Evolutionary conservation across 2,329 filamentous ascomycete genomes (phyloP), one percentile per base, ranked within the genome.

Genomic region (Sclerotinia sclerotiorum): DNA sequence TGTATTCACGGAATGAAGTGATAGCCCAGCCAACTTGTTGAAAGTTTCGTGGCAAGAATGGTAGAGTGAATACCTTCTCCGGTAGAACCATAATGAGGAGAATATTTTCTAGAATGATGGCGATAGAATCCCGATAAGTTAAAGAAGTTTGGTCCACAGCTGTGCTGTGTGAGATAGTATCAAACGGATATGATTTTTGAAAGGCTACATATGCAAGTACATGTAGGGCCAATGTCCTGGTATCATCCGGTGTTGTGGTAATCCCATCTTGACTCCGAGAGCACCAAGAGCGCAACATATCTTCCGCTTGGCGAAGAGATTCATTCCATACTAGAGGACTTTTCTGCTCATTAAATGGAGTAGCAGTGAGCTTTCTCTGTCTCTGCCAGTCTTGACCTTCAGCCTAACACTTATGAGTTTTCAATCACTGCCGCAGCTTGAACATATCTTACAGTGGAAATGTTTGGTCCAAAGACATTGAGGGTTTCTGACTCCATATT

Each of bases 301-400:
- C 51, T 39, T 48, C 68, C 0, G 76, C 72, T 69, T 81, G 79
- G 2, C 69, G 70, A 17, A 78, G 62, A 19, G 77, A 72, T 69
- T 80, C 78, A 5, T 73, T 65, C 79, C 80, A 82, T 3, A 83
- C 81, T 5, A 79, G 69, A 6, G 70, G 70, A 46, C 79, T 81
- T 51, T 78, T 80, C 52, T 78, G 77, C 69, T 84, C 81, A 54
- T 80, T 82, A 73, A 84, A 83, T 7, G 78, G 77, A 0, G 79
- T 76, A 15, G 67, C 60, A 24, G 78, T 80, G 29, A 82, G 74
- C 61, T 78, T 79, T 13, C 82, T 77, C 66, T 83, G 81, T 39
- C 80, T 77, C n/a, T 78, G 71, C 81, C 82, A 83, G 19, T 79
- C 76, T 32, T 48, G 17, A 27, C 67, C 67, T 58, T 69, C 67